Percentiles rank a stretch among this genome's conserved stretches.
phyloP scores from a whole-genome alignment of 1,139 yeast species.

The Torulaspora pretoriensis region DNA sequence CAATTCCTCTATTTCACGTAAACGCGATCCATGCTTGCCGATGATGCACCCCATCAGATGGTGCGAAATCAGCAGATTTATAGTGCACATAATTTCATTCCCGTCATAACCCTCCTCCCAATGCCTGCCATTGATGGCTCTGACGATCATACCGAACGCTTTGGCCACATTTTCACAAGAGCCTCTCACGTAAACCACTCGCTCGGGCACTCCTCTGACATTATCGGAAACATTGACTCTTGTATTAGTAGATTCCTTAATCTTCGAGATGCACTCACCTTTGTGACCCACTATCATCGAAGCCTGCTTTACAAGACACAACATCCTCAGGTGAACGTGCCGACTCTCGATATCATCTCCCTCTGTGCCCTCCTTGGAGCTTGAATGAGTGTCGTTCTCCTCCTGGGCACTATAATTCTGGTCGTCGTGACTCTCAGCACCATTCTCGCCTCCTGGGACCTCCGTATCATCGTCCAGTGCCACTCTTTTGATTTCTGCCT shows the following conservation, averaged over 20 bases:
- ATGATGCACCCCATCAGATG: constrained; percentile 77
- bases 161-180: constrained; percentile 76
- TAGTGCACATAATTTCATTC: constrained; percentile 48
- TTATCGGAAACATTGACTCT: constrained; percentile 77
- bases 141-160: constrained; percentile 71
- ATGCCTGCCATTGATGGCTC: constrained; percentile 56
- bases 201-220: constrained; percentile 65
- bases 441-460: constrained; percentile 1
- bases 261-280: constrained; percentile 65
- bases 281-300: constrained; percentile 71
- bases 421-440: constrained; percentile 22
- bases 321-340: constrained; percentile 67
- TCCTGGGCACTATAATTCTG: constrained; percentile 4
- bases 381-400: neutral
- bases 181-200: constrained; percentile 75
- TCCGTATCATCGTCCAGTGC: constrained; percentile 52
- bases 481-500: constrained; percentile 51
- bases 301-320: constrained; percentile 75
- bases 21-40: constrained; percentile 71
- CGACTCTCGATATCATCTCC: constrained; percentile 27
- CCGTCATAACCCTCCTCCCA: constrained; percentile 47
- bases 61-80: constrained; percentile 71
- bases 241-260: constrained; percentile 63
- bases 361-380: constrained; percentile 1
- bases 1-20: constrained; percentile 77